These are phyloP conservation scores for Adiantum capillusveneris DNA, from an alignment of 75 land plant genomes.

Conservation along the genomic window DNA sequence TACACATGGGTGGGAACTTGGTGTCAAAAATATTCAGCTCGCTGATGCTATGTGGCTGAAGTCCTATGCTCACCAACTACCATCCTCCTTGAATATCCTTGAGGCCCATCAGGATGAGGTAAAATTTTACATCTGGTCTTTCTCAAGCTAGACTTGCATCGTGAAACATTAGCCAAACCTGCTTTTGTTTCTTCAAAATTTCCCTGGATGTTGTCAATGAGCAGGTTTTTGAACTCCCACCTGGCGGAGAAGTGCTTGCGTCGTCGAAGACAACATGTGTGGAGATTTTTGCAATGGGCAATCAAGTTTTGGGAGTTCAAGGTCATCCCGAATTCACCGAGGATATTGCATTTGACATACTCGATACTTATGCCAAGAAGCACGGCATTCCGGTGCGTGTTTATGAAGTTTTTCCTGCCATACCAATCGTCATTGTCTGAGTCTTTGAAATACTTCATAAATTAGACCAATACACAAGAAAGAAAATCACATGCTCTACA, in stretches of 20 bases:
- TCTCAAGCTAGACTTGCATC: too few species aligned
- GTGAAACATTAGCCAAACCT: too few species aligned
- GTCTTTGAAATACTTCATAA: neutral
- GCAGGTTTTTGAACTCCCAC: constrained; percentile 61
- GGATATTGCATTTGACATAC: constrained; percentile 54
- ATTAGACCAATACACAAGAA: too few species aligned
- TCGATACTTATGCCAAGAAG: constrained; percentile 29
- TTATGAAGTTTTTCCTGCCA: too few species aligned
- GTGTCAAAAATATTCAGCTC: constrained; percentile 38
- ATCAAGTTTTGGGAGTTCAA: constrained; percentile 74
- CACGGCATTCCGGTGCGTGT: constrained; percentile 31
- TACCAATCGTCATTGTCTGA: neutral
- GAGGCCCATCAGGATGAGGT: constrained; percentile 77
- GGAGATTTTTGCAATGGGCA: constrained; percentile 60
- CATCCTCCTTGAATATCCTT: constrained; percentile 35
- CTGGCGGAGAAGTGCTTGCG: constrained; percentile 47
- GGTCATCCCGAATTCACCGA: constrained; percentile 82
- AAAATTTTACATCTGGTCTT: too few species aligned
- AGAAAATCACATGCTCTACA: too few species aligned
- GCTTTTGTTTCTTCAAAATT: neutral
- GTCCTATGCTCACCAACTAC: constrained; percentile 41
- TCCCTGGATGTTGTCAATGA: too few species aligned
- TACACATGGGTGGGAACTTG: constrained; percentile 74
- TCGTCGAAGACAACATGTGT: constrained; percentile 52
- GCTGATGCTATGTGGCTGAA: constrained; percentile 22